Percentiles rank a stretch among this genome's conserved stretches.
These are phyloP conservation scores for Myriosclerotinia scirpicola DNA, from an alignment of 2,329 filamentous ascomycete species.

Conservation along the genomic window DNA sequence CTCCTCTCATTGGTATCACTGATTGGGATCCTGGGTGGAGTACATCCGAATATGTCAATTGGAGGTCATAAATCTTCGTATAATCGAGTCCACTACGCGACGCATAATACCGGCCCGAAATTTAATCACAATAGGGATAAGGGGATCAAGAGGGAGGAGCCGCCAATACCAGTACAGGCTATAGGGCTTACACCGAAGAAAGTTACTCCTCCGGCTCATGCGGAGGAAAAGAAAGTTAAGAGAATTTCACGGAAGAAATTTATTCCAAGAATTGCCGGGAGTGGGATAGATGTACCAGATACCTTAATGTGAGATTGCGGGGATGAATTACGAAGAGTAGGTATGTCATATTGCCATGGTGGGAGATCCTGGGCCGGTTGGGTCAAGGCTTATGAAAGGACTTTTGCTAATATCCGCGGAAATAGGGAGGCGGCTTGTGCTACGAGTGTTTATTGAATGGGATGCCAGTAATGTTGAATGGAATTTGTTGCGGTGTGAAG, in stretches of 20 bases:
- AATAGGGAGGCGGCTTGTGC: neutral
- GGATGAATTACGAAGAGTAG: neutral
- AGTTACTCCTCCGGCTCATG: neutral
- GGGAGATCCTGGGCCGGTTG: neutral
- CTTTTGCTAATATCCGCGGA: neutral
- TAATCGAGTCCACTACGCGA: slow-evolving; percentile 5
- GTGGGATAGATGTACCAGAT: neutral
- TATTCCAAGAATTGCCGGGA: neutral
- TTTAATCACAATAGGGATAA: slow-evolving; percentile 15
- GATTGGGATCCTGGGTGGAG: neutral
- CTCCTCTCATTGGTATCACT: slow-evolving; percentile 9
- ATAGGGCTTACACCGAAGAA: slow-evolving; percentile 1
- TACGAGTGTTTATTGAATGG: neutral
- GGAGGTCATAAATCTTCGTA: neutral
- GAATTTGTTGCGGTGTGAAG: neutral
- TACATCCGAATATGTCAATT: neutral
- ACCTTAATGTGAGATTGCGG: neutral
- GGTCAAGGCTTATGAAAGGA: neutral
- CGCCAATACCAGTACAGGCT: slow-evolving; percentile 7
- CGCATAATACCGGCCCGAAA: slow-evolving; percentile 9
- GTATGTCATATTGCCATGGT: neutral
- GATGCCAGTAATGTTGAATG: neutral
- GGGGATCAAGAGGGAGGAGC: slow-evolving; percentile 1
- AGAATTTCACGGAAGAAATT: slow-evolving; percentile 2
- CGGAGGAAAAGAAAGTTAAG: slow-evolving; percentile 4